A percentile compares a stretch with the other conserved stretches of the same genome.
phyloP scores from a whole-genome alignment of 2,329 filamentous ascomycete genomes.

The Alternaria sp. region DNA sequence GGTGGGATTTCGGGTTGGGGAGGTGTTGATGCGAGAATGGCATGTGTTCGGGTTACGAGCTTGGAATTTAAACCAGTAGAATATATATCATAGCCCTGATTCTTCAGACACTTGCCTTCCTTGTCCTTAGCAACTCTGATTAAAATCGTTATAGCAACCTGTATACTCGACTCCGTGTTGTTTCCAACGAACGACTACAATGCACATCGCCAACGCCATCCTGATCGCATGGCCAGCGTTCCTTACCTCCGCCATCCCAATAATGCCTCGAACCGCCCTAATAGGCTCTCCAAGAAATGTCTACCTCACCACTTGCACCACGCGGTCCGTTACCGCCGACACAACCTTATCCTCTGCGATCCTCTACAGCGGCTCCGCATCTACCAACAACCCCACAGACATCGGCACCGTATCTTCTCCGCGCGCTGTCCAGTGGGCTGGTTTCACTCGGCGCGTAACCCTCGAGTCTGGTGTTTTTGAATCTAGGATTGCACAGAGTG shows the following conservation, averaged over 20 bases:
- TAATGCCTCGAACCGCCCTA: not conserved
- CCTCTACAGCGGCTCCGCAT: constrained; percentile 20
- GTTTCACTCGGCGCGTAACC: constrained; percentile 9
- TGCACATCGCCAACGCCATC: not conserved
- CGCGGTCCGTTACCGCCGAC: constrained; percentile 10
- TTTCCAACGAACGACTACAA: not conserved
- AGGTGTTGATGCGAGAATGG: not conserved
- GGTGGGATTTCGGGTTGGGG: not conserved
- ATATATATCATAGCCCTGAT: not conserved
- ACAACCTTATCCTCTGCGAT: constrained; percentile 15
- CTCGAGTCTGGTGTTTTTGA: constrained; percentile 13
- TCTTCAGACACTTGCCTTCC: not conserved
- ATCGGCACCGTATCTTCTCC: constrained; percentile 13
- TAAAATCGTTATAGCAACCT: not conserved
- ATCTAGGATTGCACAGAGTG: constrained; percentile 21
- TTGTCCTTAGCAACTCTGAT: not conserved
- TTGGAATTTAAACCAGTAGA: not conserved
- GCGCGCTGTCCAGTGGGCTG: constrained; percentile 10
- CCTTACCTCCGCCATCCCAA: not conserved
- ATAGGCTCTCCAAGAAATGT: constrained; percentile 18
- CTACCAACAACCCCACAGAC: constrained; percentile 6
- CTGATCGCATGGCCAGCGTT: not conserved
- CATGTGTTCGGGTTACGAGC: not conserved
- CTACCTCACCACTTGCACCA: constrained; percentile 27
- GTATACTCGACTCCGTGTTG: not conserved